Evolutionary conservation across 2,329 filamentous ascomycete species (phyloP), one percentile per base, ranked within the genome.

Genomic region (Epichloe aotearoae): DNA sequence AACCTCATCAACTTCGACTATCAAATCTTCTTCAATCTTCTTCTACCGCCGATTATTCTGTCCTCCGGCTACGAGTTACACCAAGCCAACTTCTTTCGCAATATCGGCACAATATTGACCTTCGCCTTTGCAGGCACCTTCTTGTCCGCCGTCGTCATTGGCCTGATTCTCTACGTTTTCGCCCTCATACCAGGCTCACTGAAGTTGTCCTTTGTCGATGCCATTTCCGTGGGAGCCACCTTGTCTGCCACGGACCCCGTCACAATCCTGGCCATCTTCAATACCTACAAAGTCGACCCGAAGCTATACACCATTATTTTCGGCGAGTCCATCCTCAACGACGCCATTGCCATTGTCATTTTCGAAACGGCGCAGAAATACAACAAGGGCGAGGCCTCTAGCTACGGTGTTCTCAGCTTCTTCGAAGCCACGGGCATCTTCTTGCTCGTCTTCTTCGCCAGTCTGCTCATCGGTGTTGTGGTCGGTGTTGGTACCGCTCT

Each of bases 301-400:
- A 97, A 97, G 70, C 79, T 98, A 17, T 98, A 98, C 71, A 98
- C 93, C 33, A 83, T 98, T 65, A 98, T 98, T 58, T 98, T 98
- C 66, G 93, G 93, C 64, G 93, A 98, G 70, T 95, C 91, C 7
- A 97, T 98, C 54, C 73, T 98, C 51, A 98, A 98, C 66, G 93
- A 98, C 72, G 93, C 93, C 43, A 91, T 98, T 62, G 93, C 93
- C 57, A 98, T 98, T 66, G 93, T 98, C 62, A 81, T 98, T 58
- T 98, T 98, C 69, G 91, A 98, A 71, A 96, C 93, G 4, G 93
- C 93, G 11, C 91, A 96, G 66, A 86, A 87, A 65, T 95, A 96
- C 67, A 89, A 83, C 64, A 83, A 84, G 55, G 86, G 84, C 26
- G 78, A 81, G 33, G 77, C 78, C n/a, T 76, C 79, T 14, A 81